Conservation (phyloP, 495 filamentous ascomycete species). For the Rusavskia elegans region DNA sequence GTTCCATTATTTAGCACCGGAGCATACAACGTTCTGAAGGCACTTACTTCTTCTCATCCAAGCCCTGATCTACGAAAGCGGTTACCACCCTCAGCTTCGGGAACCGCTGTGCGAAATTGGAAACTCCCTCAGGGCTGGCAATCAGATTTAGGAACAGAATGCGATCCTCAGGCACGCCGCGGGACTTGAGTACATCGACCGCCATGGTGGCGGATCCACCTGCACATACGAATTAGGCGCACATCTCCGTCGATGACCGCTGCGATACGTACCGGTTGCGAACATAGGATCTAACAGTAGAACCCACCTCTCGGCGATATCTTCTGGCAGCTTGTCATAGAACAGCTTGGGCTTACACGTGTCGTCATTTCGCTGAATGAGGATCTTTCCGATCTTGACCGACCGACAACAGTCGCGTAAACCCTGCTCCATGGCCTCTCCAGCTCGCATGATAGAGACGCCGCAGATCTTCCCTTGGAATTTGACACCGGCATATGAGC, state of each 20-base stretch:
- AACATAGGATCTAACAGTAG: conserved; percentile 97
- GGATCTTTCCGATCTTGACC: conserved; percentile 92
- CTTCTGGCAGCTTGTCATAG: conserved; percentile 90
- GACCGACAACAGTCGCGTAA: conserved; percentile 91
- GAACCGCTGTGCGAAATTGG: conserved; percentile 76
- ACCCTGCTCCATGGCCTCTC: conserved; percentile 97
- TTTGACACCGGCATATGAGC: conserved; percentile 75
- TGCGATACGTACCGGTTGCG: conserved; percentile 57
- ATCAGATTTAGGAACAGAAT: conserved; percentile 95
- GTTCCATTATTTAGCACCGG: conserved; percentile 9
- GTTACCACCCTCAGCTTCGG: conserved; percentile 89
- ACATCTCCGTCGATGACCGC: background rate
- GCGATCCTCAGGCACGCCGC: conserved; percentile 84
- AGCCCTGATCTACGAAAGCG: conserved; percentile 87
- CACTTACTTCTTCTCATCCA: conserved; percentile 90
- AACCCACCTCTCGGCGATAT: conserved; percentile 86
- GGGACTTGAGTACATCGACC: conserved; percentile 73
- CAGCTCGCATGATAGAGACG: conserved; percentile 94
- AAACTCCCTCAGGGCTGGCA: conserved; percentile 82
- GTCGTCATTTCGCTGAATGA: conserved; percentile 96
- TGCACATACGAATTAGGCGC: conserved; percentile 18
- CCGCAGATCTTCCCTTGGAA: conserved; percentile 98
- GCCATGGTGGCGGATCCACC: conserved; percentile 94
- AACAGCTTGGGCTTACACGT: conserved; percentile 81
- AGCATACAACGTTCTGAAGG: background rate